These are phyloP conservation scores for Sarocladium strictum DNA, from an alignment of 2,329 filamentous ascomycete genomes.

Conservation along the genomic window DNA sequence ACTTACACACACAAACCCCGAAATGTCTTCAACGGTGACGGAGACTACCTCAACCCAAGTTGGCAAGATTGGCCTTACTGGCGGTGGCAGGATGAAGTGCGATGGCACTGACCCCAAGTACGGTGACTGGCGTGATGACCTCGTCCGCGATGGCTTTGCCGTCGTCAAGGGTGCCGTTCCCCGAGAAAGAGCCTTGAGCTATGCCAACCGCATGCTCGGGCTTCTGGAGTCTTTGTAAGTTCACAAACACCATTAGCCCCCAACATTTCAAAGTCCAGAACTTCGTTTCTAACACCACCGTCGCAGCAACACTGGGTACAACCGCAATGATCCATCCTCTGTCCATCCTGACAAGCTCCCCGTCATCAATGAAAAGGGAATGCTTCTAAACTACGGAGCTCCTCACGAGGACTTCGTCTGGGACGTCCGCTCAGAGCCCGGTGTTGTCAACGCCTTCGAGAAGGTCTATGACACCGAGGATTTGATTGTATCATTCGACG, in stretches of 20 bases:
- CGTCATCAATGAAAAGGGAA: constrained; percentile 36
- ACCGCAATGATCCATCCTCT: constrained; percentile 24
- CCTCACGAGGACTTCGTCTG: constrained; percentile 43
- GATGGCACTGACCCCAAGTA: background rate
- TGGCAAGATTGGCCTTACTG: constrained; percentile 1
- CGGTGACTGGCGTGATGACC: constrained; percentile 27
- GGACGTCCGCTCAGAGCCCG: constrained; percentile 40
- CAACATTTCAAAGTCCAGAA: too few relatives aligned
- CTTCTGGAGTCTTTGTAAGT: constrained; percentile 15
- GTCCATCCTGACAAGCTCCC: constrained; percentile 31
- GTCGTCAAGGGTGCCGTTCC: constrained; percentile 41
- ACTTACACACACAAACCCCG: background rate
- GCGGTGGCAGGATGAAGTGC: constrained; percentile 1
- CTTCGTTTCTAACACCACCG: background rate
- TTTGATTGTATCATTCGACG: constrained; percentile 42
- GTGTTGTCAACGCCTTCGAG: constrained; percentile 38
- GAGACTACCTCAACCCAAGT: background rate
- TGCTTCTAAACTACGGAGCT: constrained; percentile 39
- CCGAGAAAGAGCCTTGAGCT: constrained; percentile 29
- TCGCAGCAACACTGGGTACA: constrained; percentile 12
- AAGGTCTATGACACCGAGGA: constrained; percentile 39
- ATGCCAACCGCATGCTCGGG: constrained; percentile 22
- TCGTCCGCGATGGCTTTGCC: constrained; percentile 32
- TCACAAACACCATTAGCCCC: background rate
- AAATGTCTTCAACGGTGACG: background rate